Evolutionary conservation across 1,284 basidiomycete genomes (phyloP), one percentile per base, ranked within the genome.

Genomic region (Anthracocystis panici-leucophaei): DNA sequence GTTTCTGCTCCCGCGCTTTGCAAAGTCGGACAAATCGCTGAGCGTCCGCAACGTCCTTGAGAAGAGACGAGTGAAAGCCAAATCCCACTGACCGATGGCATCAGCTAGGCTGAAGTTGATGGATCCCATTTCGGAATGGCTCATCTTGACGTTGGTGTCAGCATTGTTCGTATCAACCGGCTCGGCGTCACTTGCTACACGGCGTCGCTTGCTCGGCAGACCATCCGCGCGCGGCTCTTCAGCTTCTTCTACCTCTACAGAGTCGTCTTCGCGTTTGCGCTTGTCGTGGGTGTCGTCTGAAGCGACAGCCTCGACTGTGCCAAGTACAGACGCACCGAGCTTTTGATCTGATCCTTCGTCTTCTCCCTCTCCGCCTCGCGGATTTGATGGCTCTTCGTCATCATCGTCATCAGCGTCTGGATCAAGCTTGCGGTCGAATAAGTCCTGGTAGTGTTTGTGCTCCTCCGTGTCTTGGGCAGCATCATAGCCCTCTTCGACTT

Each of bases 361-460:
- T 20, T 33, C 45, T 40, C 42, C 45, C 1, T 21, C 29, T 33
- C 6, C 10, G 21, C 27, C 8, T 16, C 12, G 21, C 14, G 14
- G 16, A 6, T 10, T 16, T 2, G 44, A 33, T 14, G 59, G 45
- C 25, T 9, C 55, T 40, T 61, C 55, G 1, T 67, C 73, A 11
- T 70, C 64, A 12, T 71, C 67, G 23, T 75, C 70, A 27, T 73
- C 73, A 6, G 48, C 73, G 45, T 75, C 73, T 5, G 73, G 73
- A 51, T 75, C 65, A 35, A 75, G 65, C 44, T 75, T 78, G 33
- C 68, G 57, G 5, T 78, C 72, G 29, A 78, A 78, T 41, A 78
- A 20, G 31, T 72, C 57, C 11, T 73, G 56, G 21, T 65, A 78
- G 41, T 78, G 76, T 8, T 46, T 45, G 33, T 71, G 73, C 59